phyloP scores from a whole-genome alignment of 805 yeast species.

The Metschnikowia peoriensis region DNA sequence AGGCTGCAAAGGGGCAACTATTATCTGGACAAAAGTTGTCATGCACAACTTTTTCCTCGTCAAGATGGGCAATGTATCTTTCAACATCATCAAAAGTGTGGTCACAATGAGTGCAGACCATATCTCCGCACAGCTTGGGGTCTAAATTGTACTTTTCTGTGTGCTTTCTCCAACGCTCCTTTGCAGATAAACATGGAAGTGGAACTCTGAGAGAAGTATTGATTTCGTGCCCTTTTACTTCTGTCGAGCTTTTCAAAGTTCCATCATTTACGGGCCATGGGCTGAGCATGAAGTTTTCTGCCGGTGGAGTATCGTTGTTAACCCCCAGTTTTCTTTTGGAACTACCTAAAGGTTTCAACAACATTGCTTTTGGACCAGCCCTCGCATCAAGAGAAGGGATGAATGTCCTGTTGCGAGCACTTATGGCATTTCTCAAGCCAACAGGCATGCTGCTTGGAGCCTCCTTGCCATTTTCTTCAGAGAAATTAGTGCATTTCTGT shows the following conservation, averaged over 20 bases:
- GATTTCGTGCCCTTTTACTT: neutral
- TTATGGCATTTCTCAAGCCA: conserved; percentile 9
- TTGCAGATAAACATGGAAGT: conserved; percentile 8
- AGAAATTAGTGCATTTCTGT: neutral
- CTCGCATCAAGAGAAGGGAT: neutral
- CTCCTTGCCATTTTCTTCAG: neutral
- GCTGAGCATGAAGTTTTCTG: conserved; percentile 7
- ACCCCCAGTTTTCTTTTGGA: neutral
- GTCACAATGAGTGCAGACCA: conserved; percentile 16
- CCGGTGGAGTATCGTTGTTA: conserved; percentile 3
- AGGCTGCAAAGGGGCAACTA: conserved; percentile 12
- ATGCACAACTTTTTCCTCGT: conserved; percentile 12
- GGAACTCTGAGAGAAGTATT: conserved; percentile 2
- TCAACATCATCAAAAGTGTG: conserved; percentile 10
- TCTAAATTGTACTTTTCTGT: neutral
- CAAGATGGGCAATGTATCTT: conserved; percentile 12
- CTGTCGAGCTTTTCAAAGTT: neutral
- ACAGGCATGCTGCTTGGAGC: conserved; percentile 4
- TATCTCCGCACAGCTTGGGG: conserved; percentile 7
- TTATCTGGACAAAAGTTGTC: conserved; percentile 18
- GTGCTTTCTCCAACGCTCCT: conserved; percentile 9
- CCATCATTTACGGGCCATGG: conserved; percentile 11
- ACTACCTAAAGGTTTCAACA: neutral
- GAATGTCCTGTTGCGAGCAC: conserved; percentile 3
- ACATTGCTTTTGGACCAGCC: neutral